Evolutionary conservation across 257 asterid genomes (phyloP).

Genomic region (Rauvolfia tetraphylla): DNA sequence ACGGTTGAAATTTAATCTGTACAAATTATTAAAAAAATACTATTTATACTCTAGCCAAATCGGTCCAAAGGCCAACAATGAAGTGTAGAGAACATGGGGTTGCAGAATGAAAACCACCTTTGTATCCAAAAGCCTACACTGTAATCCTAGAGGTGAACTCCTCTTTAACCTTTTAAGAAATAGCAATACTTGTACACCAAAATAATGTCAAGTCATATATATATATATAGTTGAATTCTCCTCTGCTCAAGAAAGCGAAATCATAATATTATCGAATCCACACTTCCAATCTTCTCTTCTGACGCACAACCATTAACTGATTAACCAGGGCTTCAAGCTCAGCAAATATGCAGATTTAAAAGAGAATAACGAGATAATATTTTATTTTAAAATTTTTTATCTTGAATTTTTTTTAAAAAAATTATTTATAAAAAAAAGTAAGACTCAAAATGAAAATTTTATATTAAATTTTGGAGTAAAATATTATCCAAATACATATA

Average conservation of each 20-base stretch:
- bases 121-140: constrained; percentile 8
- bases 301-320: neutral
- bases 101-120: constrained; percentile 19
- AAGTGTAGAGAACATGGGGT: constrained; percentile 48
- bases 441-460: too few species aligned
- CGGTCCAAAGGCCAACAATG: constrained; percentile 31
- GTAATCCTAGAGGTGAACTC: constrained; percentile 1
- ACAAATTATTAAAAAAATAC: too few species aligned
- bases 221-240: neutral
- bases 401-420: too few species aligned
- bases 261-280: neutral
- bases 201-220: neutral
- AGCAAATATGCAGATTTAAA: neutral
- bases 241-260: constrained; percentile 1
- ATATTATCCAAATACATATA: too few species aligned
- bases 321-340: neutral
- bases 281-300: neutral
- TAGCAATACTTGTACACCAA: neutral
- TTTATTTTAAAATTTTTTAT: too few species aligned
- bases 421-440: too few species aligned
- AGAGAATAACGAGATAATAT: too few species aligned
- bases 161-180: neutral
- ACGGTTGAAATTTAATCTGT: too few species aligned
- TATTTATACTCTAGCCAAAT: too few species aligned
- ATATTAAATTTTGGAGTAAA: too few species aligned